Evolutionary conservation across 352 stramenopile genomes (phyloP).

Genomic region (Blastocystis sp.): DNA sequence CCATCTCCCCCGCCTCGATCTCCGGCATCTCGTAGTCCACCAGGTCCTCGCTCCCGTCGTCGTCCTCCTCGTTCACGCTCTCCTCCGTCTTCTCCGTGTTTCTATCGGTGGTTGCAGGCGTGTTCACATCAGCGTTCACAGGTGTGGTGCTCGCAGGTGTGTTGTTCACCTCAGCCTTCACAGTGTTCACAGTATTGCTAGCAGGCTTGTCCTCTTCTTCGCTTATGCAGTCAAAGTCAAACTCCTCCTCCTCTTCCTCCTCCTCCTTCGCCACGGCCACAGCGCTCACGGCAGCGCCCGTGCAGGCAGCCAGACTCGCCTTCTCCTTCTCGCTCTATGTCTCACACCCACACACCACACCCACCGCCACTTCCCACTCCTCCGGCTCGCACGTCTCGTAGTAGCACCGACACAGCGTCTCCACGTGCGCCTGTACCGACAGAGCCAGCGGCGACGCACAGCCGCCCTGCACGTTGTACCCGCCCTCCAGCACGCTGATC

Average conservation of each 20-base stretch:
- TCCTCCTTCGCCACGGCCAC: constrained; percentile 27
- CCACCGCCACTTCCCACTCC: constrained; percentile 25
- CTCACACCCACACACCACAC: background rate
- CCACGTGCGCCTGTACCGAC: constrained; percentile 68
- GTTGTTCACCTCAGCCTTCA: too few relatives aligned
- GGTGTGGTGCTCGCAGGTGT: too few relatives aligned
- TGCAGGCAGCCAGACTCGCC: background rate
- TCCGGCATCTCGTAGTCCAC: constrained; percentile 65
- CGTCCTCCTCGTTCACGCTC: background rate
- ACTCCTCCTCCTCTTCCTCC: constrained; percentile 58
- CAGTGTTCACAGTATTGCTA: background rate
- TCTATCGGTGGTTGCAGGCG: constrained; percentile 6
- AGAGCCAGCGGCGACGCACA: constrained; percentile 58
- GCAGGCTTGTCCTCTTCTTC: constrained; percentile 10
- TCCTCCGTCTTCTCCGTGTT: background rate
- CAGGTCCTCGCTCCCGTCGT: constrained; percentile 60
- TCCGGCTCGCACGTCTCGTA: constrained; percentile 51
- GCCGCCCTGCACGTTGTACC: constrained; percentile 70
- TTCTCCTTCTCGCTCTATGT: constrained; percentile 57
- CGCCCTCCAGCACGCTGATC: constrained; percentile 71
- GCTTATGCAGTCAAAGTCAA: constrained; percentile 46
- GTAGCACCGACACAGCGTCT: constrained; percentile 9
- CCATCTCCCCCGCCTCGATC: constrained; percentile 55
- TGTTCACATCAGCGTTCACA: constrained; percentile 20
- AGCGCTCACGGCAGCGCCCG: background rate